These are phyloP conservation scores for Flaveria floridana DNA, from an alignment of 140 eudicot species.

Conservation along the genomic window DNA sequence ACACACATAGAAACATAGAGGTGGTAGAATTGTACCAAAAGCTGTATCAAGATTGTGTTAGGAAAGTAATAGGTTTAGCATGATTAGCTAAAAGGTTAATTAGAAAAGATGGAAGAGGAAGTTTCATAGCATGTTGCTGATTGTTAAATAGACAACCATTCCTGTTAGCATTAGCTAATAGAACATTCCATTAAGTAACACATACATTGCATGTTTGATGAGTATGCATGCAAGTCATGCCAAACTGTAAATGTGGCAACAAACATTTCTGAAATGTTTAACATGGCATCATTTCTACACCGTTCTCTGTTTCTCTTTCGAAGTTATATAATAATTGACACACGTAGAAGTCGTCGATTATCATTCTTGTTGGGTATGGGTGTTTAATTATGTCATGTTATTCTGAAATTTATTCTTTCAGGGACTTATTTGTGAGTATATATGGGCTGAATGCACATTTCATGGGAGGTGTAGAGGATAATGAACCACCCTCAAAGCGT, in stretches of 20 bases:
- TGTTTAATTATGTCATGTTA: neutral
- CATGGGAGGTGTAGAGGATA: slow-evolving; percentile 94
- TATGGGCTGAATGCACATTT: slow-evolving; percentile 86
- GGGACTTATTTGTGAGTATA: slow-evolving; percentile 38
- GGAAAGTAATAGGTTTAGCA: too few relatives aligned
- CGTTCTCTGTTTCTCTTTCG: slow-evolving; percentile 1
- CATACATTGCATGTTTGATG: neutral
- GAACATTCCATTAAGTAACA: neutral
- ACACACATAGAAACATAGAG: too few relatives aligned
- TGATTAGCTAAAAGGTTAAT: too few relatives aligned
- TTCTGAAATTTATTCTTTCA: slow-evolving; percentile 23
- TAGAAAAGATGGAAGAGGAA: neutral
- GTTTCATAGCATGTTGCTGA: neutral
- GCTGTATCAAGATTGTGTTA: too few relatives aligned
- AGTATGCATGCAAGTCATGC: neutral
- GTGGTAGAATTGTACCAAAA: too few relatives aligned
- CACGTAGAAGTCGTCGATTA: neutral
- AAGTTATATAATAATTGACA: slow-evolving; percentile 2
- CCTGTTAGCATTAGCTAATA: neutral
- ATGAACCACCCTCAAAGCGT: slow-evolving; percentile 85
- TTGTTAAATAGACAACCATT: neutral
- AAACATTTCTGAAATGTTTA: neutral
- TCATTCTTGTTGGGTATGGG: neutral
- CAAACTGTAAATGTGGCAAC: neutral
- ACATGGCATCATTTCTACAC: neutral